Percentiles rank a stretch among this genome's conserved stretches.
Evolutionary conservation across 495 filamentous ascomycete species (phyloP).

Genomic region (Podospora pseudoanserina): DNA sequence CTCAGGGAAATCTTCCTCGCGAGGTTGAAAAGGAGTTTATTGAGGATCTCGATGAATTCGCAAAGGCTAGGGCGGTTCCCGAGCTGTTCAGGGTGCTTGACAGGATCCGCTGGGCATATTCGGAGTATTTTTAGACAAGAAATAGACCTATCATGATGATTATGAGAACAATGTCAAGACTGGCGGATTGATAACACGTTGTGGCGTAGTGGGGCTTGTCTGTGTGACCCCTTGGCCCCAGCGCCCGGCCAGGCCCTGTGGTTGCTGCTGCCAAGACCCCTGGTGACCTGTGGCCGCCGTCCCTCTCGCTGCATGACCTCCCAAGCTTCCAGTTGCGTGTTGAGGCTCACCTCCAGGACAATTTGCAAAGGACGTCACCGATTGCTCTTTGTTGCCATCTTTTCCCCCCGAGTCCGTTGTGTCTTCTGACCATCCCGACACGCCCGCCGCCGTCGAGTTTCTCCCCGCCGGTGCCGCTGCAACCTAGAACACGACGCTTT

Average conservation of each 20-base stretch:
- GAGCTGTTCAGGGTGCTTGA: slow-evolving; percentile 72
- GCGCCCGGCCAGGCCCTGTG: not conserved
- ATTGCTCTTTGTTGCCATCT: not conserved
- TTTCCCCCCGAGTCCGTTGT: not conserved
- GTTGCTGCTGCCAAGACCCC: slow-evolving; percentile 7
- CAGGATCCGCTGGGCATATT: slow-evolving; percentile 83
- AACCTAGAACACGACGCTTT: not conserved
- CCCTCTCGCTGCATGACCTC: slow-evolving; percentile 13
- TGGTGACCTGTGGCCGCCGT: not conserved
- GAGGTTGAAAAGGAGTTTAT: slow-evolving; percentile 75
- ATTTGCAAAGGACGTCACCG: not conserved
- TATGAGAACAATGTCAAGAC: not conserved
- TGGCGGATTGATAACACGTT: slow-evolving; percentile 13
- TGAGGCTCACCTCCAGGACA: slow-evolving; percentile 13
- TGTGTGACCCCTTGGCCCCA: slow-evolving; percentile 10
- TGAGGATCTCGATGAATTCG: slow-evolving; percentile 78
- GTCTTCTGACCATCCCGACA: not conserved
- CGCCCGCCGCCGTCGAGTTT: not conserved
- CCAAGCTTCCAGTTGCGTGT: slow-evolving; percentile 6
- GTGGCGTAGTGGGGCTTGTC: slow-evolving; percentile 18
- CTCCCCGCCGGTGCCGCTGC: not conserved
- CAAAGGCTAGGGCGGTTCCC: slow-evolving; percentile 71
- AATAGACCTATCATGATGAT: not conserved
- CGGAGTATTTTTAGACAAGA: slow-evolving; percentile 38
- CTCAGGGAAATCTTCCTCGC: slow-evolving; percentile 59